These are phyloP conservation scores for Colletotrichum destructivum DNA, from an alignment of 2,329 filamentous ascomycete species.

Conservation along the genomic window DNA sequence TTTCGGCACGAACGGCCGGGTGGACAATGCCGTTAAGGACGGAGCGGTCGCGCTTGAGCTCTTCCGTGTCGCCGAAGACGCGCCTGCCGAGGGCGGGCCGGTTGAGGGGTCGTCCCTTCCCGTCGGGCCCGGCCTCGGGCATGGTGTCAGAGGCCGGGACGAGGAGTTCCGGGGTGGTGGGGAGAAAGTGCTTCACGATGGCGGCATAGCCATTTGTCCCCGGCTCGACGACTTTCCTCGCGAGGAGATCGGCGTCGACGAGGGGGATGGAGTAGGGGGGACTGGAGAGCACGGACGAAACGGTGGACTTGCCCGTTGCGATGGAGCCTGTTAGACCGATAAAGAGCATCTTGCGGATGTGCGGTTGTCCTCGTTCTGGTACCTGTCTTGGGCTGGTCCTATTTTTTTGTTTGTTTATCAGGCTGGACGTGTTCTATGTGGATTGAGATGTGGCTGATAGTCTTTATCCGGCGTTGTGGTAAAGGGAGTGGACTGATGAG, in stretches of 20 bases:
- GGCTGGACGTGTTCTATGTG: too few relatives aligned
- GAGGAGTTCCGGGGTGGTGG: slow-evolving; percentile 89
- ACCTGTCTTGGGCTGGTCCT: background rate
- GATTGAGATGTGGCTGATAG: background rate
- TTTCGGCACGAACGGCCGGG: slow-evolving; percentile 87
- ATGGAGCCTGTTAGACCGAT: slow-evolving; percentile 98
- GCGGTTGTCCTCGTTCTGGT: slow-evolving; percentile 18
- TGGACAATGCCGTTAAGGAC: slow-evolving; percentile 93
- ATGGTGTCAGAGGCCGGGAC: slow-evolving; percentile 69
- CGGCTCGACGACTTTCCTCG: slow-evolving; percentile 94
- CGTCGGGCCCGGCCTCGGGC: slow-evolving; percentile 68
- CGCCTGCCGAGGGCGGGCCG: slow-evolving; percentile 86
- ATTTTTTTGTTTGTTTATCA: background rate
- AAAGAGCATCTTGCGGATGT: slow-evolving; percentile 79
- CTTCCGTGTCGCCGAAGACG: slow-evolving; percentile 86
- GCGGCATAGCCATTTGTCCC: slow-evolving; percentile 87
- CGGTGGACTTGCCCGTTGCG: slow-evolving; percentile 97
- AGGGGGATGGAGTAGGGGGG: slow-evolving; percentile 90
- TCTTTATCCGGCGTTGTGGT: background rate
- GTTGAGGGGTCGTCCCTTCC: slow-evolving; percentile 83
- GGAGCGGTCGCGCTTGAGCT: slow-evolving; percentile 78
- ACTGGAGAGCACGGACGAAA: slow-evolving; percentile 84
- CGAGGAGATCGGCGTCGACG: slow-evolving; percentile 93
- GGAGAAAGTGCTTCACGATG: slow-evolving; percentile 85
- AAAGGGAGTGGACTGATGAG: background rate